A percentile compares a stretch with the other conserved stretches of the same genome.
phyloP scores from a whole-genome alignment of 2,329 filamentous ascomycete species.

The Fusarium sp. region DNA sequence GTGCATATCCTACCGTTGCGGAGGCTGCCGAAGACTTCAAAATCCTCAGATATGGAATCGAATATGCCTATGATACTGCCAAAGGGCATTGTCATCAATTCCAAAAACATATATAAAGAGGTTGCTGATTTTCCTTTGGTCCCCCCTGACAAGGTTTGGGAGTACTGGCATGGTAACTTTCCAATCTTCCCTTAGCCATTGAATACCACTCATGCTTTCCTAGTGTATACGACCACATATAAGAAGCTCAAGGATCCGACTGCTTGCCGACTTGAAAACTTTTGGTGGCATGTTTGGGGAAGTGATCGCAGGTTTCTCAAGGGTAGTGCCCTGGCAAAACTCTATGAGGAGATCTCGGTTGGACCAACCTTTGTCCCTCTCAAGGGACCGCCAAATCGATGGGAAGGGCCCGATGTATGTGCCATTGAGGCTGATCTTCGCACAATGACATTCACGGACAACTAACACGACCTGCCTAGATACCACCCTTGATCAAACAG shows the following conservation, averaged over 20 bases:
- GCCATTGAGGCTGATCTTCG: constrained; percentile 6
- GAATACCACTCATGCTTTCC: constrained; percentile 11
- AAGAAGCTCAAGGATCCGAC: constrained; percentile 69
- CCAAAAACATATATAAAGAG: constrained; percentile 60
- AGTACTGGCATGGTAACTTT: constrained; percentile 65
- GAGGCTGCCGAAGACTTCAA: constrained; percentile 5
- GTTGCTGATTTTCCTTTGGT: constrained; percentile 62
- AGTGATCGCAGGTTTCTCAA: constrained; percentile 64
- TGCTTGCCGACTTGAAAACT: constrained; percentile 69
- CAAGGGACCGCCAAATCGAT: constrained; percentile 61
- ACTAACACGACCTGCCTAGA: constrained; percentile 36
- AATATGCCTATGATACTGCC: constrained; percentile 59
- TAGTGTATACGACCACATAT: constrained; percentile 69
- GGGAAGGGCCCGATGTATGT: constrained; percentile 60
- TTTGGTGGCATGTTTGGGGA: constrained; percentile 74
- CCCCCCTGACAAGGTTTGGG: constrained; percentile 61
- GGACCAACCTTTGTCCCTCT: constrained; percentile 67
- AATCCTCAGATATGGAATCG: constrained; percentile 44
- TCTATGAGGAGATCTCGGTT: constrained; percentile 67
- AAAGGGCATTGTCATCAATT: constrained; percentile 66
- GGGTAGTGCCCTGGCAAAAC: constrained; percentile 61
- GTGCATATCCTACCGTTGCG: neutral
- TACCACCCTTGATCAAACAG: constrained; percentile 43
- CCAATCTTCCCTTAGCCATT: neutral
- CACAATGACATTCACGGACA: neutral